Evolutionary conservation across 345 rosid genomes (phyloP).

Genomic region (Pistacia vera): DNA sequence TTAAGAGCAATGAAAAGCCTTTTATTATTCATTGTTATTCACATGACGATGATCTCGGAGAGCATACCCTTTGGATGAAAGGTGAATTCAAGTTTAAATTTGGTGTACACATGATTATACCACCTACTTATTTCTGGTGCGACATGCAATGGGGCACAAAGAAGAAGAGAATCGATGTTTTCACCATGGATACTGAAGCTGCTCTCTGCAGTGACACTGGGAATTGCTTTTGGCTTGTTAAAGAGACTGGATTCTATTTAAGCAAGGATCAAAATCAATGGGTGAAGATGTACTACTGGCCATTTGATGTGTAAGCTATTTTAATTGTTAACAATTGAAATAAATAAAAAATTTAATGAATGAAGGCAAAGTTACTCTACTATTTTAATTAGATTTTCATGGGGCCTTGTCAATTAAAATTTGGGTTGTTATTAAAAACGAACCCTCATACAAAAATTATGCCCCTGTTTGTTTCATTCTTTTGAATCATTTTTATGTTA

Average conservation of each 20-base stretch:
- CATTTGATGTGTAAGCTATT: background rate
- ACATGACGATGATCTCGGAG: constrained; percentile 10
- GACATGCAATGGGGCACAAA: background rate
- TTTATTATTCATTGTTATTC: constrained; percentile 12
- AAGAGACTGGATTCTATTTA: constrained; percentile 2
- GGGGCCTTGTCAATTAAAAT: too few species aligned
- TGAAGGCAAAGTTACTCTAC: too few species aligned
- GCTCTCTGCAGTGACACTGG: background rate
- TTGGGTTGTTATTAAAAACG: too few species aligned
- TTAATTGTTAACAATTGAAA: background rate
- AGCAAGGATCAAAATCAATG: background rate
- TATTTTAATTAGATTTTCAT: too few species aligned
- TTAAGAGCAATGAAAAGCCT: constrained; percentile 9
- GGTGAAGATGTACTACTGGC: constrained; percentile 7
- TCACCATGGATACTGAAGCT: background rate
- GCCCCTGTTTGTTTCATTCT: too few species aligned
- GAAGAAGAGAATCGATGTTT: background rate
- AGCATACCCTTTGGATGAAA: constrained; percentile 3
- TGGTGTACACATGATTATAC: background rate
- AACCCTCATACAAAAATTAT: too few species aligned
- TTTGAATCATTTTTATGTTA: too few species aligned
- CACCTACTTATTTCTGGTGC: background rate
- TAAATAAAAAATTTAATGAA: background rate
- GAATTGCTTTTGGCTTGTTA: constrained; percentile 7
- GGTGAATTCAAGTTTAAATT: constrained; percentile 1